Evolutionary conservation across 2,329 filamentous ascomycete species (phyloP).

Genomic region (Dothistroma septosporum): DNA sequence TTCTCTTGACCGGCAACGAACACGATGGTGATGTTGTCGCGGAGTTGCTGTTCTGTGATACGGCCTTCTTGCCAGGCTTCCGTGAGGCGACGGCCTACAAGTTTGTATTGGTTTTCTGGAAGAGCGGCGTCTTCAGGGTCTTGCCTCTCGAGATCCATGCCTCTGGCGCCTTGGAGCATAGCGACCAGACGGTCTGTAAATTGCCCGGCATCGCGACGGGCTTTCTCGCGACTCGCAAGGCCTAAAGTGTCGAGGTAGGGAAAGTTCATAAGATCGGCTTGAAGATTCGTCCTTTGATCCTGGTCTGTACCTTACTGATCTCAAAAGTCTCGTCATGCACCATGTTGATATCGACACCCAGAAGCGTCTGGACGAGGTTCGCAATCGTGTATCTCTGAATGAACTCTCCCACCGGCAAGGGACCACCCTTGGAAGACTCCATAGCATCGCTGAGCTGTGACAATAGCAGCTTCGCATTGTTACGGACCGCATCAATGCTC

Average conservation of each 20-base stretch:
- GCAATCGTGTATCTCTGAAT: conserved; percentile 7
- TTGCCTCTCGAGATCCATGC: not conserved
- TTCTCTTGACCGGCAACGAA: conserved; percentile 10
- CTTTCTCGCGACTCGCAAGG: conserved; percentile 1
- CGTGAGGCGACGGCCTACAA: not conserved
- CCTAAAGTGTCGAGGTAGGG: conserved; percentile 3
- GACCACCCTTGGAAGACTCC: too few species aligned
- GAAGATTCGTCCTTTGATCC: conserved; percentile 6
- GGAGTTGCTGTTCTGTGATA: conserved; percentile 4
- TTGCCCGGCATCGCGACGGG: conserved; percentile 3
- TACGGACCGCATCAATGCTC: not conserved
- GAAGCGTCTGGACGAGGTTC: not conserved
- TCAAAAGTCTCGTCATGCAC: not conserved
- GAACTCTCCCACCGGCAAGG: not conserved
- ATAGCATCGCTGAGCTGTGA: not conserved
- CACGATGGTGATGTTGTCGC: conserved; percentile 7
- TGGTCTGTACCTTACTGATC: conserved; percentile 4
- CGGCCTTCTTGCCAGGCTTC: not conserved
- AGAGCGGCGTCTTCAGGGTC: too few species aligned
- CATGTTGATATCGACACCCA: conserved; percentile 5
- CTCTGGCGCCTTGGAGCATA: not conserved
- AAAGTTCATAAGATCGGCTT: conserved; percentile 9
- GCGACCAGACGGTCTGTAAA: conserved; percentile 5
- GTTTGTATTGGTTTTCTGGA: not conserved
- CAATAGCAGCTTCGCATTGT: not conserved